phyloP scores from a whole-genome alignment of 2,329 filamentous ascomycete genomes.

The Monilinia laxa region DNA sequence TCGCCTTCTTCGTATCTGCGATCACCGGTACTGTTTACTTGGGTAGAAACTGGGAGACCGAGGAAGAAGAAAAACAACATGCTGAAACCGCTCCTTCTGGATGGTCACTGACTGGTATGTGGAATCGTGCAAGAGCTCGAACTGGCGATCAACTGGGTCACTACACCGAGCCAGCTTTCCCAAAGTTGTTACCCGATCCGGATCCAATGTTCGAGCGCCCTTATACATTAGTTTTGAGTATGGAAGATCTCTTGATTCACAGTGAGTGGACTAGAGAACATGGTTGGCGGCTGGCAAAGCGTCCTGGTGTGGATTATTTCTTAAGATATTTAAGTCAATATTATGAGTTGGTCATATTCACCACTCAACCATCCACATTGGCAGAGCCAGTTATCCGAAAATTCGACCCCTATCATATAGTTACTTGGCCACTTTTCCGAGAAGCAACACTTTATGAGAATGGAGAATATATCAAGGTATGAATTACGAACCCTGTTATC shows the following conservation, averaged over 20 bases:
- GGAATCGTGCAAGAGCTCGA: conserved; percentile 74
- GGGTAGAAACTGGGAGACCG: conserved; percentile 80
- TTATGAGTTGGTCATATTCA: conserved; percentile 97
- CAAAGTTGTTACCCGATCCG: conserved; percentile 82
- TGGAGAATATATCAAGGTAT: conserved; percentile 92
- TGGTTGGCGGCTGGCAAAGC: conserved; percentile 92
- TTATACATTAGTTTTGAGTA: conserved; percentile 86
- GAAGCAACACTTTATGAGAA: conserved; percentile 98
- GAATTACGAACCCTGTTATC: conserved; percentile 29
- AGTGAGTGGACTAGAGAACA: conserved; percentile 93
- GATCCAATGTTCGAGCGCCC: conserved; percentile 79
- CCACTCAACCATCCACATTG: conserved; percentile 77
- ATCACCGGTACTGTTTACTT: conserved; percentile 61
- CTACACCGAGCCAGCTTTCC: conserved; percentile 94
- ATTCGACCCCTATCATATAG: conserved; percentile 90
- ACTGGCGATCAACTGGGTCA: conserved; percentile 76
- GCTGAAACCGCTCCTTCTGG: conserved; percentile 70
- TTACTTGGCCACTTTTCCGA: conserved; percentile 91
- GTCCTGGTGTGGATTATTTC: conserved; percentile 96
- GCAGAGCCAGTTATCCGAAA: conserved; percentile 89
- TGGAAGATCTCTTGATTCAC: conserved; percentile 93
- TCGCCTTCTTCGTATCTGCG: conserved; percentile 56
- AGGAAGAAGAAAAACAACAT: conserved; percentile 69
- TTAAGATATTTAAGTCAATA: conserved; percentile 95
- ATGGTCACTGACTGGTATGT: conserved; percentile 75